Base-by-base conservation (phyloP, 805 yeast genomes). In the Diddensiella transvaalensis region DNA sequence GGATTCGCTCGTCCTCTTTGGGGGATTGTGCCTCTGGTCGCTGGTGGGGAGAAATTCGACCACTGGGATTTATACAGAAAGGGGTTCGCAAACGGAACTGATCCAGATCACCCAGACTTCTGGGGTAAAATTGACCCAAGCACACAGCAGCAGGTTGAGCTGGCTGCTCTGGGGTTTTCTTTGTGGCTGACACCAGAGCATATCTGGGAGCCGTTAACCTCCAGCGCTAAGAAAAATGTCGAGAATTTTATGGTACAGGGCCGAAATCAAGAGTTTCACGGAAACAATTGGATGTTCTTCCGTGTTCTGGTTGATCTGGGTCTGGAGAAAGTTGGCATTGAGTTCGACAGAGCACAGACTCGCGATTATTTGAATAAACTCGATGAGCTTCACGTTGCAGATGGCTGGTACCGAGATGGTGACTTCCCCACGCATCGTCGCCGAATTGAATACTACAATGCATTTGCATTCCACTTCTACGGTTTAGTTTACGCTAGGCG, bases 331-430 rank as follows among this genome's bases (percentile, higher is more conserved):
- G 54, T 62, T 19, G 65, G 65, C 10, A 54, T 52, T 4, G 36
- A 45, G 15, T 24, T 43, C 42, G 54, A 58, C 36, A 35, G 24
- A 11, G 22, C 44, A 8, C 33, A 41, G 3, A 51, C 55, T 13
- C 55, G 56, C 15, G 50, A 48, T 6, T 48, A 58, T 23, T 42
- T 64, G n/a, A 54, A 58, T 15, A 54, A 53, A 15, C 32, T 65
- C 4, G 63, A 63, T 23, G 22, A 26, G 2, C 53, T 55, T 42
- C 62, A 64, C 42, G 30, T 65, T 18, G 50, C 48, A 5, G 66
- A 62, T 40, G 68, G 68, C 2, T 64, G 67, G 67, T 64, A 63
- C 48, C 55, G 61, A 17, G 68, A 65, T 54, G 68, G 68, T 18
- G 38, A 42, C 30, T 29, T 23, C 8, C 37, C 24, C 22, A 49